Evolutionary conservation across 331 rosid species (phyloP).

Genomic region (Malus hybrid): DNA sequence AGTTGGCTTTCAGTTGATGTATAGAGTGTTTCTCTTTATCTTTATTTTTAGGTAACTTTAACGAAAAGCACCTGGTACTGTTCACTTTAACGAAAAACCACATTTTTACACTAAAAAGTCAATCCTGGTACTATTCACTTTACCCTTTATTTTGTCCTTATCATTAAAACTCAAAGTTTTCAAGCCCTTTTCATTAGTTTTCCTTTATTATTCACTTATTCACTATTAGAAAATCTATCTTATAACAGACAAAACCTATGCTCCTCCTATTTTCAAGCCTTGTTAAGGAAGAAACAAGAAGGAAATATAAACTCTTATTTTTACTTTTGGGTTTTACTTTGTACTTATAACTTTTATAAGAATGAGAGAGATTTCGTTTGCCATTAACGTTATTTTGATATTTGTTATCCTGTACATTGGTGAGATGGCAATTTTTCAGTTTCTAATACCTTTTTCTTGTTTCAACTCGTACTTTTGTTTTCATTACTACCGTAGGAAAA

Average conservation of each 20-base stretch:
- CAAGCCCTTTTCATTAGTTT: too few species aligned
- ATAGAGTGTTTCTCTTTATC: background rate
- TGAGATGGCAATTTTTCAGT: background rate
- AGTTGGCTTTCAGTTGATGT: conserved; percentile 4
- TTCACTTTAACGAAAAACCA: too few species aligned
- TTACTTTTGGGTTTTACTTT: background rate
- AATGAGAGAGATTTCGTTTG: background rate
- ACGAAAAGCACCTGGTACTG: too few species aligned
- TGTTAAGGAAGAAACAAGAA: background rate
- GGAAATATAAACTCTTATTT: background rate
- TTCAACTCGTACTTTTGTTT: background rate
- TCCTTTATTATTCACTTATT: background rate
- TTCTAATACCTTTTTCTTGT: conserved; percentile 6
- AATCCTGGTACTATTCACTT: too few species aligned
- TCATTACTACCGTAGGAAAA: conserved; percentile 51
- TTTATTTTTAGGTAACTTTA: background rate
- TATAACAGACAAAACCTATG: background rate
- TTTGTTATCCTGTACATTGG: background rate
- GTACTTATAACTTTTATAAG: background rate
- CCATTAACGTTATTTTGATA: background rate
- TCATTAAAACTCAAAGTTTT: too few species aligned
- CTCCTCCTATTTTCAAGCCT: background rate
- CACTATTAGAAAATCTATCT: background rate
- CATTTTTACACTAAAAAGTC: too few species aligned
- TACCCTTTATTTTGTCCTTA: too few species aligned